Conservation (phyloP, 345 rosid species). For the Pistacia vera region DNA sequence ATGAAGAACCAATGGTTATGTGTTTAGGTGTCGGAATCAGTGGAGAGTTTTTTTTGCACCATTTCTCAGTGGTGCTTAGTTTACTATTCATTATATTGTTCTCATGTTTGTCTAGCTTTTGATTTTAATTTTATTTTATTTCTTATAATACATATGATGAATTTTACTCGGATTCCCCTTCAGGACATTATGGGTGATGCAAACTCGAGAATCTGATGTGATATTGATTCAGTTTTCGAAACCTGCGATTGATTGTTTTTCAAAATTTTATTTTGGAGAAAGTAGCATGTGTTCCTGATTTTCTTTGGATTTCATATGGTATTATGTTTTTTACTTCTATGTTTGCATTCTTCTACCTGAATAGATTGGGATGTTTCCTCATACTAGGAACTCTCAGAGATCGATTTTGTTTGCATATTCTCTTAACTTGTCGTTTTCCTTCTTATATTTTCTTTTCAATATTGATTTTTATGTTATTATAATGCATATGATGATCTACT, state of each 20-base stretch:
- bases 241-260: background rate
- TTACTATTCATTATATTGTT: background rate
- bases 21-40: background rate
- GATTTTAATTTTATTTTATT: background rate
- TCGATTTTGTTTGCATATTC: background rate
- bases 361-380: background rate
- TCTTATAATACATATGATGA: constrained; percentile 40
- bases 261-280: background rate
- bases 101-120: background rate
- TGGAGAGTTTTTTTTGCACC: background rate
- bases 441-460: no score
- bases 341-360: background rate
- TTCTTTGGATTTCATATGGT: no score
- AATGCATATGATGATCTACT: constrained; percentile 54
- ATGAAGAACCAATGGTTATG: background rate
- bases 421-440: background rate
- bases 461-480: background rate
- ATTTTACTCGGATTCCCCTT: constrained; percentile 61
- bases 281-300: background rate
- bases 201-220: constrained; percentile 66
- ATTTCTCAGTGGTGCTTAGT: background rate
- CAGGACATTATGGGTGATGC: constrained; percentile 56
- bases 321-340: background rate
- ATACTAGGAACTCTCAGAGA: background rate
- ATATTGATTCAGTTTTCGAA: background rate